phyloP scores from a whole-genome alignment of 805 yeast species.

The Nakazawaea ambrosiae region DNA sequence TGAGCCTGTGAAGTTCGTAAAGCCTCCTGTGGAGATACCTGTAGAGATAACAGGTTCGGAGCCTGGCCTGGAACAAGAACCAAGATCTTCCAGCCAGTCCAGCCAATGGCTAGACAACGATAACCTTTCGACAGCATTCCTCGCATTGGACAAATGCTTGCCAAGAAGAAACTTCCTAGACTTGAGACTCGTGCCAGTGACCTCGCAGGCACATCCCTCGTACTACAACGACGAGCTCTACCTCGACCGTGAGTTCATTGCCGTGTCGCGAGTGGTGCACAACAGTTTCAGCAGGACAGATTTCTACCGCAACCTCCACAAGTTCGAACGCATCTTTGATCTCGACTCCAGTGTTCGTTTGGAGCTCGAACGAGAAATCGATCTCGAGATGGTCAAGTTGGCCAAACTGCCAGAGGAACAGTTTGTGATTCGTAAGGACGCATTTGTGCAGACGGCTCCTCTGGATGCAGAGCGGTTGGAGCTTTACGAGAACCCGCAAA shows the following conservation, averaged over 20 bases:
- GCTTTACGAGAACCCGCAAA: constrained; percentile 22
- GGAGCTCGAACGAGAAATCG: constrained; percentile 7
- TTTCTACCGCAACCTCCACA: constrained; percentile 4
- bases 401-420: not conserved
- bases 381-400: constrained; percentile 5
- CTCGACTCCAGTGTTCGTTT: not conserved
- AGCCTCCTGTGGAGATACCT: not conserved
- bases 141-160: constrained; percentile 82
- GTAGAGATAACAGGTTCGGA: not conserved
- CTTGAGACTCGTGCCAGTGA: constrained; percentile 34
- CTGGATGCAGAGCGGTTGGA: constrained; percentile 11
- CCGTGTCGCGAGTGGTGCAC: constrained; percentile 17
- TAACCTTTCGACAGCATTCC: constrained; percentile 40
- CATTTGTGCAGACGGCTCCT: constrained; percentile 10
- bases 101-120: no score
- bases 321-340: constrained; percentile 6
- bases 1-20: not conserved
- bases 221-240: constrained; percentile 18
- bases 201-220: constrained; percentile 16
- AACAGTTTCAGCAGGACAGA: constrained; percentile 5
- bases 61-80: not conserved
- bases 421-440: constrained; percentile 1
- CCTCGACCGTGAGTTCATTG: constrained; percentile 30
- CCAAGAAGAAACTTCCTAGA: constrained; percentile 58
- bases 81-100: no score